Evolutionary conservation across 2,329 filamentous ascomycete genomes (phyloP).

Genomic region (Botrytis elliptica): DNA sequence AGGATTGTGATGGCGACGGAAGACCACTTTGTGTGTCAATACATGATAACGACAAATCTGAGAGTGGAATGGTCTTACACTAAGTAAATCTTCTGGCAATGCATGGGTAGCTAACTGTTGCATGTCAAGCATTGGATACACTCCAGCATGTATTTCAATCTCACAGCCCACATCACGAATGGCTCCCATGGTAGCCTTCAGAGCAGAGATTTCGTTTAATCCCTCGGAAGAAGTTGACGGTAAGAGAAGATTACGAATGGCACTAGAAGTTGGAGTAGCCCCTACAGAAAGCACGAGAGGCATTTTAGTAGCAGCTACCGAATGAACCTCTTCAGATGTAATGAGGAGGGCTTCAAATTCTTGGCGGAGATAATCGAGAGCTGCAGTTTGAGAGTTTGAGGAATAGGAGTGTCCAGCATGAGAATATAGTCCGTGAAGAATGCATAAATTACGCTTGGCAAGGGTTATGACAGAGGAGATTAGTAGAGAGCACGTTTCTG

Average conservation of each 20-base stretch:
- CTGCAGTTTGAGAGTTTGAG: slow-evolving; percentile 53
- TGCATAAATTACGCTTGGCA: slow-evolving; percentile 41
- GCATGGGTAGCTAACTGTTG: slow-evolving; percentile 76
- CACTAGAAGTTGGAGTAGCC: slow-evolving; percentile 71
- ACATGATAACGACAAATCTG: slow-evolving; percentile 15
- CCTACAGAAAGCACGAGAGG: slow-evolving; percentile 64
- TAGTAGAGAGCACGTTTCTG: slow-evolving; percentile 47
- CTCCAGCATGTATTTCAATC: slow-evolving; percentile 73
- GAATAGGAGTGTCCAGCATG: slow-evolving; percentile 73
- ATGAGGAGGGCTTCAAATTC: slow-evolving; percentile 57
- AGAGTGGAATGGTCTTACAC: neutral
- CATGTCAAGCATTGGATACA: slow-evolving; percentile 73
- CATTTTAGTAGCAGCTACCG: slow-evolving; percentile 12
- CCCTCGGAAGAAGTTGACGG: slow-evolving; percentile 30
- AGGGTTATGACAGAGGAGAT: slow-evolving; percentile 47
- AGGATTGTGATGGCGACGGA: slow-evolving; percentile 67
- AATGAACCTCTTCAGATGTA: slow-evolving; percentile 44
- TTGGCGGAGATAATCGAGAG: slow-evolving; percentile 55
- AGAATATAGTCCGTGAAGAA: slow-evolving; percentile 66
- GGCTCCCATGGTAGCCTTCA: slow-evolving; percentile 44
- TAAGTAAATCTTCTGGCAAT: slow-evolving; percentile 40
- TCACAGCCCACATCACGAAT: slow-evolving; percentile 44
- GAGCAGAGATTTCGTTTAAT: slow-evolving; percentile 40
- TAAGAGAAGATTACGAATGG: slow-evolving; percentile 57
- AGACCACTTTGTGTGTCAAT: slow-evolving; percentile 35